Conservation (phyloP, 2,329 filamentous ascomycete species). For the Pyrenochaeta sp. region DNA sequence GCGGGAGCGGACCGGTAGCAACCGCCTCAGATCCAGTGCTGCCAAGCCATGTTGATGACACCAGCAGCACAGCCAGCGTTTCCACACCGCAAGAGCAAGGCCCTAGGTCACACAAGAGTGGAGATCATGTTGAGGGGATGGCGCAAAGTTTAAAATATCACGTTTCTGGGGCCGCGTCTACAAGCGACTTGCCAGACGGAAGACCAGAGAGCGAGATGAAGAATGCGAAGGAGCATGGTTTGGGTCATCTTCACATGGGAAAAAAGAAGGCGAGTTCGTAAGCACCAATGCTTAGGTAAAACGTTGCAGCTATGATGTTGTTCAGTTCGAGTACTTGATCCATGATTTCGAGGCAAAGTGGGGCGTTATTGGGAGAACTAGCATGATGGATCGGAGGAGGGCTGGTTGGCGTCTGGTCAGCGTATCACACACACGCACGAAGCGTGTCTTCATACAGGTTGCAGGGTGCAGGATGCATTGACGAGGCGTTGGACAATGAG, state of each 20-base stretch:
- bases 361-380: slow-evolving; percentile 7
- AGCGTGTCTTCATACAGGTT: slow-evolving; percentile 26
- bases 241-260: slow-evolving; percentile 41
- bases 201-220: slow-evolving; percentile 51
- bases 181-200: slow-evolving; percentile 54
- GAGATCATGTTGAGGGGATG: slow-evolving; percentile 26
- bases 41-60: slow-evolving; percentile 26
- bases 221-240: slow-evolving; percentile 42
- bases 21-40: slow-evolving; percentile 19
- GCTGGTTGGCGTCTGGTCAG: slow-evolving; percentile 14
- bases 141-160: slow-evolving; percentile 42
- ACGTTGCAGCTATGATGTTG: background rate
- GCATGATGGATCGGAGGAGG: background rate
- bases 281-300: background rate
- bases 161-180: slow-evolving; percentile 43
- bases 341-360: slow-evolving; percentile 3
- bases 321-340: background rate
- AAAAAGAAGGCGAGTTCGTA: slow-evolving; percentile 32
- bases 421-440: slow-evolving; percentile 37
- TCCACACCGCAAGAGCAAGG: slow-evolving; percentile 10
- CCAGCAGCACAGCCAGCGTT: slow-evolving; percentile 8
- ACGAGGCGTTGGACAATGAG: slow-evolving; percentile 29
- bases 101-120: slow-evolving; percentile 28
- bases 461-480: slow-evolving; percentile 39
- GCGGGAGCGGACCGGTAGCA: slow-evolving; percentile 23